Percentiles rank a stretch among this genome's conserved stretches.
These are phyloP conservation scores for Calonectria multiphialidica DNA, from an alignment of 2,329 filamentous ascomycete species.

Conservation along the genomic window DNA sequence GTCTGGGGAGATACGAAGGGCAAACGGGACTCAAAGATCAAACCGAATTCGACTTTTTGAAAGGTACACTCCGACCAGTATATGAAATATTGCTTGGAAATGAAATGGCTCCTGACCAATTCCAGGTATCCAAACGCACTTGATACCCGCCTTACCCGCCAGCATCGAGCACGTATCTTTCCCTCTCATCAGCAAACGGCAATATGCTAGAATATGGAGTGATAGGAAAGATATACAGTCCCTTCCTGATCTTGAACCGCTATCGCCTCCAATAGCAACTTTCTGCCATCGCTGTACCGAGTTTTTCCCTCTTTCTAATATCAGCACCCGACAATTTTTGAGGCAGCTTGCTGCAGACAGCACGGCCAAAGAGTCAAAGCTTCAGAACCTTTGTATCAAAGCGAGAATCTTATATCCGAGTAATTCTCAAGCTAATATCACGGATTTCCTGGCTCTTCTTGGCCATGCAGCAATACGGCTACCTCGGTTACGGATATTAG, in stretches of 20 bases:
- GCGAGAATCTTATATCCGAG: fast-evolving
- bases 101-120: neutral
- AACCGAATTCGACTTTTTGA: neutral
- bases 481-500: conserved; percentile 17
- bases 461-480: conserved; percentile 5
- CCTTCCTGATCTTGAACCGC: too few species aligned
- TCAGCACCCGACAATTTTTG: neutral
- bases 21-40: neutral
- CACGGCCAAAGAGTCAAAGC: neutral
- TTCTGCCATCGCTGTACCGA: conserved; percentile 22
- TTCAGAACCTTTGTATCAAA: conserved; percentile 10
- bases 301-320: neutral
- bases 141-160: conserved; percentile 20
- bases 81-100: neutral
- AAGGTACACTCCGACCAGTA: conserved; percentile 19
- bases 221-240: too few species aligned
- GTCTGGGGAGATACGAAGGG: conserved; percentile 9
- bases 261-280: conserved; percentile 7
- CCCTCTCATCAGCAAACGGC: neutral
- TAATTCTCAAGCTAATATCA: neutral
- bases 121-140: conserved; percentile 16
- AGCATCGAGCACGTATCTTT: conserved; percentile 13
- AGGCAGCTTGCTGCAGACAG: neutral
- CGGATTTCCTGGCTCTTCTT: neutral
- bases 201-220: neutral